Percentiles rank a stretch among this genome's conserved stretches.
Evolutionary conservation across 495 filamentous ascomycete genomes (phyloP).

Genomic region (Schizothecium vesticola): DNA sequence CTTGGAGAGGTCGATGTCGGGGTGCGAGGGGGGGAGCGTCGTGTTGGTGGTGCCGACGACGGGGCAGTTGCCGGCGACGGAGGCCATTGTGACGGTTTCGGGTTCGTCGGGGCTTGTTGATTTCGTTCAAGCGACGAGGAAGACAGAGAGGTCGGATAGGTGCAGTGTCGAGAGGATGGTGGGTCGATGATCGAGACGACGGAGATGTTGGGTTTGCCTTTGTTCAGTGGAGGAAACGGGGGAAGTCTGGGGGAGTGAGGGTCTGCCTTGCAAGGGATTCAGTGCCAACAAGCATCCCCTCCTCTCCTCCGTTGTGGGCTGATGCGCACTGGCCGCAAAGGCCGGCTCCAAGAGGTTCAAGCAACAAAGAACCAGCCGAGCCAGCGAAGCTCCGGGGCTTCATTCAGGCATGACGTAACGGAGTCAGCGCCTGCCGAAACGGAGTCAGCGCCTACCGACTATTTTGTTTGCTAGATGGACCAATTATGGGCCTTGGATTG

Average conservation of each 20-base stretch:
- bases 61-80: slow-evolving; percentile 23
- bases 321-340: not conserved
- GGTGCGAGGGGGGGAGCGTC: slow-evolving; percentile 39
- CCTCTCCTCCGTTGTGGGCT: not conserved
- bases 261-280: not conserved
- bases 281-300: no score
- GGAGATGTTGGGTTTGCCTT: not conserved
- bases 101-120: not conserved
- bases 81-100: slow-evolving; percentile 12
- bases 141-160: not conserved
- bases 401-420: slow-evolving; percentile 1
- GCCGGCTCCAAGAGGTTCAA: not conserved
- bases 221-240: not conserved
- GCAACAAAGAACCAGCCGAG: not conserved
- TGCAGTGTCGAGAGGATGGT: not conserved
- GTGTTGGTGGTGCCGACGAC: slow-evolving; percentile 44
- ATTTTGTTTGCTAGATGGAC: not conserved
- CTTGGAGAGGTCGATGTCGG: slow-evolving; percentile 38
- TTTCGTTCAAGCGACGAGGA: not conserved
- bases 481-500: not conserved
- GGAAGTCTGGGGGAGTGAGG: not conserved
- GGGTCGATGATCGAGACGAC: not conserved
- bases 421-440: not conserved
- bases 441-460: not conserved
- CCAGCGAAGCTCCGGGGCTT: not conserved